These are phyloP conservation scores for Syncephalis fuscata DNA, from an alignment of 371 early-diverging fungal species.

Conservation along the genomic window DNA sequence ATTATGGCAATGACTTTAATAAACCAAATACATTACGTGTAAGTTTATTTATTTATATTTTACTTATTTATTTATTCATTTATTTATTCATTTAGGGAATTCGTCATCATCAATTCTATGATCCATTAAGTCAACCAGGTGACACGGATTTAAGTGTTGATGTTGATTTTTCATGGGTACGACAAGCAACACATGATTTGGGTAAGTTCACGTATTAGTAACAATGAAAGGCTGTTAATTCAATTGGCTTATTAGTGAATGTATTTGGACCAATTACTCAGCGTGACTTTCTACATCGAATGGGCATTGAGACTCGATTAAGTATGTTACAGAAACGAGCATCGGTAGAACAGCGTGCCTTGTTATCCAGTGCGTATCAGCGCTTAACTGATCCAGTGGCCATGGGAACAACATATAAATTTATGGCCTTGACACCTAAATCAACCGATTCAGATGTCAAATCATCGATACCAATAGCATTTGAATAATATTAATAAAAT, in stretches of 20 bases:
- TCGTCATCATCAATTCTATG: slow-evolving; percentile 57
- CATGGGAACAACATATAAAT: slow-evolving; percentile 73
- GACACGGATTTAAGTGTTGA: slow-evolving; percentile 81
- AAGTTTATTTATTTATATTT: slow-evolving; percentile 6
- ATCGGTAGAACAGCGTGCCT: slow-evolving; percentile 24
- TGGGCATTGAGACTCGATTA: slow-evolving; percentile 73
- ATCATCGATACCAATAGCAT: too few species aligned
- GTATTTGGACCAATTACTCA: slow-evolving; percentile 76
- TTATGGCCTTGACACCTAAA: slow-evolving; percentile 40
- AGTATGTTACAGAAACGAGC: slow-evolving; percentile 45
- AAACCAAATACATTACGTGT: slow-evolving; percentile 71
- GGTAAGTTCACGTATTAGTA: slow-evolving; percentile 10
- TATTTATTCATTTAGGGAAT: slow-evolving; percentile 45
- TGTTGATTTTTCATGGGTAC: slow-evolving; percentile 76
- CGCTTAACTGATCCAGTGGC: slow-evolving; percentile 49
- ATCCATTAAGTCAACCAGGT: slow-evolving; percentile 67
- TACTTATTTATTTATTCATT: background rate
- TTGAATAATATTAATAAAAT: too few species aligned
- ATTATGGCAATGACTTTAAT: slow-evolving; percentile 77
- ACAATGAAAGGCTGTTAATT: background rate
- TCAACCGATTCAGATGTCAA: too few species aligned
- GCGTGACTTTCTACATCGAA: slow-evolving; percentile 50
- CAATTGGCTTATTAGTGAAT: slow-evolving; percentile 12
- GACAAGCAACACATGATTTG: slow-evolving; percentile 29
- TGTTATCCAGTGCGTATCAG: slow-evolving; percentile 47